phyloP scores from a whole-genome alignment of 2,329 filamentous ascomycete species.

The Pseudocercospora ulei region DNA sequence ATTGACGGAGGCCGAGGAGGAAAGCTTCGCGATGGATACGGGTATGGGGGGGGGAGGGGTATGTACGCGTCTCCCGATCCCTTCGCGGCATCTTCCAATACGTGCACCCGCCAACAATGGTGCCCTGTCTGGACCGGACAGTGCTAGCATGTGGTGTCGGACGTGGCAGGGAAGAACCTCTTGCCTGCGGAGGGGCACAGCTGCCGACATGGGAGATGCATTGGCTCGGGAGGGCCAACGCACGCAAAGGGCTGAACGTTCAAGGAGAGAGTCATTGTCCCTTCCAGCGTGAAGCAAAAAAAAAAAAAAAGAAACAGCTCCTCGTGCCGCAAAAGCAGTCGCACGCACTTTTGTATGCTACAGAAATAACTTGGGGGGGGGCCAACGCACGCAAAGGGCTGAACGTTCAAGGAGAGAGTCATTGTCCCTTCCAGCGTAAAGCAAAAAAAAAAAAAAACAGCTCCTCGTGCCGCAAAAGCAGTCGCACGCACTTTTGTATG shows the following conservation, averaged over 20 bases:
- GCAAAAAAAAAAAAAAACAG: background rate
- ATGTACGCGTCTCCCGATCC: no score
- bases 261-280: background rate
- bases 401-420: no score
- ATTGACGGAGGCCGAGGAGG: no score
- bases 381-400: slow-evolving; percentile 2
- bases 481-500: slow-evolving; percentile 1
- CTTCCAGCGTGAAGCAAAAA: no score
- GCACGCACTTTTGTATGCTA: slow-evolving; percentile 1
- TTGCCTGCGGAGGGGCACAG: background rate
- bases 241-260: no score
- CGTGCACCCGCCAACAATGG: no score
- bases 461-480: slow-evolving; percentile 1
- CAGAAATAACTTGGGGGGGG: background rate
- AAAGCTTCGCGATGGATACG: no score
- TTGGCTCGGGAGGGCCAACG: slow-evolving; percentile 2
- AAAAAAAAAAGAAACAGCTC: slow-evolving; percentile 1
- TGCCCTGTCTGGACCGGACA: background rate
- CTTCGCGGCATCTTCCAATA: no score
- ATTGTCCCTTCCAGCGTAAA: background rate
- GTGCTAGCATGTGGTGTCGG: slow-evolving; percentile 4
- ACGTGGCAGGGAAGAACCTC: background rate
- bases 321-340: slow-evolving; percentile 5
- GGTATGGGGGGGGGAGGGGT: no score
- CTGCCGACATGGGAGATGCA: background rate